Base-by-base conservation (phyloP, 805 yeast genomes). In the Jamesozyma lodderae region DNA sequence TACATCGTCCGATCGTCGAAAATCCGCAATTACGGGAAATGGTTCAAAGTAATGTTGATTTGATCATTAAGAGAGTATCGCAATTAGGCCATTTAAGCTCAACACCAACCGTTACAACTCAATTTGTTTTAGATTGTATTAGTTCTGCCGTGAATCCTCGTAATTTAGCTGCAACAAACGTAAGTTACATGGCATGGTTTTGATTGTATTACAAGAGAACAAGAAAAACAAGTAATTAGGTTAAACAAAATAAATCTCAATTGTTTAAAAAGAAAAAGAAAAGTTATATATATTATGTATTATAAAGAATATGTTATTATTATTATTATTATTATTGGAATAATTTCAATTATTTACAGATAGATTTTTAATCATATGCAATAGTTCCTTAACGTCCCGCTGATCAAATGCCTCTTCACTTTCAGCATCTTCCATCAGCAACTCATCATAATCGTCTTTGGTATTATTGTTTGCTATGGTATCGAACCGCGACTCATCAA, bases 91-190 rank as follows among this genome's bases (percentile, higher is more conserved):
- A 83, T 43, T 58, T 69, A 19, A 60, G 62, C 33, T 69, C 73
- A 11, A 66, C 69, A 27, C 73, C 73, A 23, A 64, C 72, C 23
- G 76, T 81, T 1, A 83, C 94, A 8, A 84, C 95, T 26, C 97
- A 90, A 59, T 79, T 84, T 44, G 83, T 87, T 24, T 70, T 92
- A 47, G 96, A 92, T 52, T 72, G 90, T 54, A 85, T 92, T 37
- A 81, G 94, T 4, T 87, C 85, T 53, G 97, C 98, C 6, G 96
- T 88, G 13, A 90, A 88, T 55, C 96, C 97, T 25, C 75, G 95
- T 51, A 85, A 86, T 52, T 66, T 92, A 49, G 96, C 97, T 13
- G 77, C 85, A 38, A 81, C 94, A 5, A 98, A 92, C 51, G 78
- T 87, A 13, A 70, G 84, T 46, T 92, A 95, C 87, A 85, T 92